These are phyloP conservation scores for Parmelia sp. DNA, from an alignment of 495 filamentous ascomycete species.

Conservation along the genomic window DNA sequence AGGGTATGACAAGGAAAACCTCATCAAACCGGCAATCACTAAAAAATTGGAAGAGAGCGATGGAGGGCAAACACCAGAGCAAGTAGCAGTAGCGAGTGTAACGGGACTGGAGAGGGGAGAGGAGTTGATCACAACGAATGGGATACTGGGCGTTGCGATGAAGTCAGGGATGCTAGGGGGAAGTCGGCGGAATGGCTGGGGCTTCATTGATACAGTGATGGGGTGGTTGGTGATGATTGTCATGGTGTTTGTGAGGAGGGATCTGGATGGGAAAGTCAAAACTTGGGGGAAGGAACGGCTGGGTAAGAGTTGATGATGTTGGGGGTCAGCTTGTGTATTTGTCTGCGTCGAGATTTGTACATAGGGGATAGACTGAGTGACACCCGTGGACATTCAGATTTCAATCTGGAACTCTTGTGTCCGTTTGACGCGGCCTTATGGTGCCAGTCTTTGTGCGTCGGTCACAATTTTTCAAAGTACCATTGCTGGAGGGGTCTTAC, in stretches of 20 bases:
- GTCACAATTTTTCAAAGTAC: background rate
- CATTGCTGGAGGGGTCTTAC: background rate
- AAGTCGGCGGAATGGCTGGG: conserved; percentile 25
- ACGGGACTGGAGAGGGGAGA: conserved; percentile 71
- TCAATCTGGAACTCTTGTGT: too few relatives aligned
- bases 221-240: conserved; percentile 22
- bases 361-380: background rate
- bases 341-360: background rate
- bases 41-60: conserved; percentile 76
- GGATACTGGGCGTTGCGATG: conserved; percentile 45
- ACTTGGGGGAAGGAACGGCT: conserved; percentile 23
- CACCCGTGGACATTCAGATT: background rate
- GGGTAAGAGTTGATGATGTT: conserved; percentile 2
- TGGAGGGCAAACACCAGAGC: conserved; percentile 67
- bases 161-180: conserved; percentile 22
- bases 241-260: conserved; percentile 26
- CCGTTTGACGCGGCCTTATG: too few relatives aligned
- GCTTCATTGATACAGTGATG: conserved; percentile 25
- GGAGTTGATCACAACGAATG: conserved; percentile 66
- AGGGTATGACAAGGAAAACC: conserved; percentile 71
- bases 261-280: conserved; percentile 27
- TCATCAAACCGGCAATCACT: conserved; percentile 74
- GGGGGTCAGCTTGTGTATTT: background rate
- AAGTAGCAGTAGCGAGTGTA: conserved; percentile 66
- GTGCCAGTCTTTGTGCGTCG: background rate